Percentiles rank a stretch among this genome's conserved stretches.
phyloP scores from a whole-genome alignment of 73 alveolate species.

The Symbiodinium pilosum region DNA sequence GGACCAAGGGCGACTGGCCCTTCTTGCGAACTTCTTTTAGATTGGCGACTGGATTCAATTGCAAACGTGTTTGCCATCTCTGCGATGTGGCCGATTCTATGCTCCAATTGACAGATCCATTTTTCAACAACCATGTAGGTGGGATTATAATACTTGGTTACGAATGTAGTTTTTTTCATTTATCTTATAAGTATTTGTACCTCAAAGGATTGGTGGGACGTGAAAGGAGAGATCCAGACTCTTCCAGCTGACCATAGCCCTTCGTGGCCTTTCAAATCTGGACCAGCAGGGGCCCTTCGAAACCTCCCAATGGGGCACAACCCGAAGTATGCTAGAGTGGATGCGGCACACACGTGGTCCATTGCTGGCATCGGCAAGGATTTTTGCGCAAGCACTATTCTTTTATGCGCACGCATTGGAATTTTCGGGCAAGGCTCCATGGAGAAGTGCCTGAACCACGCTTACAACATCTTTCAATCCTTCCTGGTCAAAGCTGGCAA shows the following conservation, averaged over 20 bases:
- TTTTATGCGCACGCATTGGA: not conserved
- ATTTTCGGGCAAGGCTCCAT: not conserved
- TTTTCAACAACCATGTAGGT: too few species aligned
- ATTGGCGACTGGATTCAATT: slow-evolving; percentile 18
- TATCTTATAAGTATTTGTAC: too few species aligned
- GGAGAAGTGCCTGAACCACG: not conserved
- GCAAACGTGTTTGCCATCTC: slow-evolving; percentile 17
- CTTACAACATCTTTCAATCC: not conserved
- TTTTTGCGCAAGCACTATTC: not conserved
- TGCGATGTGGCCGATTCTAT: not conserved
- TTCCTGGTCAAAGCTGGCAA: not conserved
- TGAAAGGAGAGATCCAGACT: not conserved
- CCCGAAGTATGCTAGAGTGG: not conserved
- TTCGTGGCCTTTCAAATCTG: not conserved
- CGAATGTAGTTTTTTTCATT: too few species aligned
- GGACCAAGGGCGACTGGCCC: slow-evolving; percentile 69
- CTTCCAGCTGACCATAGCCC: slow-evolving; percentile 19
- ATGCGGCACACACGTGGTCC: slow-evolving; percentile 45
- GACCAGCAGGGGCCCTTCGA: not conserved
- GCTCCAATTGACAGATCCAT: too few species aligned
- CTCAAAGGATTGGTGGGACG: slow-evolving; percentile 76
- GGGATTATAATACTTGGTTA: not conserved
- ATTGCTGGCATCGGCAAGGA: slow-evolving; percentile 33
- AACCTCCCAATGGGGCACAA: too few species aligned
- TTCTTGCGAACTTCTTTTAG: not conserved